These are phyloP conservation scores for Vitis cinerea DNA, from an alignment of 164 flowering plant genomes.

Conservation along the genomic window DNA sequence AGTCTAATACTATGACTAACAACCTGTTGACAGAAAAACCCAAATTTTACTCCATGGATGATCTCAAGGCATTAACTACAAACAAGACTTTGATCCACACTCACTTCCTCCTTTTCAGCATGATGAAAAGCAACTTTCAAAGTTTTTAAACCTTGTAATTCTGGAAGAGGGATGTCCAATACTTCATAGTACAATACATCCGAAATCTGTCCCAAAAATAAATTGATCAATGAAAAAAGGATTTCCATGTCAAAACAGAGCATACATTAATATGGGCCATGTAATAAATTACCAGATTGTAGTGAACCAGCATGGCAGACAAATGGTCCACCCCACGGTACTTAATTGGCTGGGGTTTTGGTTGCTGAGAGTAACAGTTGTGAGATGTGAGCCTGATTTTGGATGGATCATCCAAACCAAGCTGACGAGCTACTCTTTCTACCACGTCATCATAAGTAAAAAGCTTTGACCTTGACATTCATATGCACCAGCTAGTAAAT, in stretches of 20 bases:
- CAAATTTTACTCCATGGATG: neutral
- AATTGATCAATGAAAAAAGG: too few relatives aligned
- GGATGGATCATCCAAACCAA: constrained; percentile 79
- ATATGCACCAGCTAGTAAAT: neutral
- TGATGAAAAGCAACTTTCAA: constrained; percentile 42
- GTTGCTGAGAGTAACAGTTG: constrained; percentile 77
- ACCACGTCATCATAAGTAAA: constrained; percentile 84
- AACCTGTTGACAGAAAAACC: constrained; percentile 29
- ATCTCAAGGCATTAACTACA: neutral
- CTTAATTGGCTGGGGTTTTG: constrained; percentile 66
- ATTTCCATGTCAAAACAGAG: too few relatives aligned
- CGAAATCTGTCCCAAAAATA: too few relatives aligned
- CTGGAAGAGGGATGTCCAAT: constrained; percentile 18
- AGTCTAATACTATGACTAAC: constrained; percentile 37
- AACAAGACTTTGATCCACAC: neutral
- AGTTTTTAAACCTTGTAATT: constrained; percentile 22
- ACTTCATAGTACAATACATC: neutral
- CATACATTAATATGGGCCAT: too few relatives aligned
- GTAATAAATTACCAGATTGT: neutral
- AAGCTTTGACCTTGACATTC: constrained; percentile 51
- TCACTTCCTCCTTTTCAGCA: constrained; percentile 41
- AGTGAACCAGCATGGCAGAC: constrained; percentile 28
- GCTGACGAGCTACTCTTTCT: constrained; percentile 66
- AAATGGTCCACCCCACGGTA: constrained; percentile 65
- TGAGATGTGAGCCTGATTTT: constrained; percentile 80